Conservation (phyloP, 2,329 filamentous ascomycete genomes). For the Cladosporium sp. region DNA sequence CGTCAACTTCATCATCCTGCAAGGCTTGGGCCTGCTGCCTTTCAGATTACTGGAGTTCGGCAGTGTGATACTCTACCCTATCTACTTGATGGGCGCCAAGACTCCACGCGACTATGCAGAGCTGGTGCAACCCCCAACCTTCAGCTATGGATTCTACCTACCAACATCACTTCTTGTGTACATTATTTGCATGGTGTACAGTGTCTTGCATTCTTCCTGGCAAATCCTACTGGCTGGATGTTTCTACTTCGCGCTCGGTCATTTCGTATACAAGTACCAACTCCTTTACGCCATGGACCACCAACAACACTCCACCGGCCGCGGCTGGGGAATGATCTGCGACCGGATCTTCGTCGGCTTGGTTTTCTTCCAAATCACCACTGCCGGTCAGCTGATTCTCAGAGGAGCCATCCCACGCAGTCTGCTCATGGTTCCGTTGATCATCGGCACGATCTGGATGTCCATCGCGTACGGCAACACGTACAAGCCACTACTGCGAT, state of each 20-base stretch:
- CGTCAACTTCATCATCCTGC: conserved; percentile 87
- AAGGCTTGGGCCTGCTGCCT: conserved; percentile 88
- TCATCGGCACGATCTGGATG: conserved; percentile 82
- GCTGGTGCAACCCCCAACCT: conserved; percentile 73
- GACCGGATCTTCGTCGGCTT: conserved; percentile 83
- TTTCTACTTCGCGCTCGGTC: conserved; percentile 76
- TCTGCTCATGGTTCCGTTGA: conserved; percentile 67
- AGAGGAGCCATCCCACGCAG: conserved; percentile 69
- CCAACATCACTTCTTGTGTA: conserved; percentile 89
- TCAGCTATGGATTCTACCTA: conserved; percentile 94
- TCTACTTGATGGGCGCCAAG: conserved; percentile 70
- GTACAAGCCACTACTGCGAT: conserved; percentile 84
- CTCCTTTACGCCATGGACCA: conserved; percentile 98
- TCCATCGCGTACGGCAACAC: conserved; percentile 72
- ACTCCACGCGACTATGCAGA: conserved; percentile 88
- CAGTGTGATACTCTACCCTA: conserved; percentile 74
- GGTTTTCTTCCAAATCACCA: conserved; percentile 83
- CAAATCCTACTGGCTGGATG: conserved; percentile 72
- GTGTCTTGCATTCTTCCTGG: conserved; percentile 74
- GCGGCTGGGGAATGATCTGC: conserved; percentile 95
- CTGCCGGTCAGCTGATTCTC: conserved; percentile 78
- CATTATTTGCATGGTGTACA: conserved; percentile 94
- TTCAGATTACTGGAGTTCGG: conserved; percentile 89
- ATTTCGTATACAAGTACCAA: conserved; percentile 95
- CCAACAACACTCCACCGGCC: conserved; percentile 85